These are phyloP conservation scores for Mrakiaceae sp. DNA, from an alignment of 1,284 basidiomycete species.

Conservation along the genomic window DNA sequence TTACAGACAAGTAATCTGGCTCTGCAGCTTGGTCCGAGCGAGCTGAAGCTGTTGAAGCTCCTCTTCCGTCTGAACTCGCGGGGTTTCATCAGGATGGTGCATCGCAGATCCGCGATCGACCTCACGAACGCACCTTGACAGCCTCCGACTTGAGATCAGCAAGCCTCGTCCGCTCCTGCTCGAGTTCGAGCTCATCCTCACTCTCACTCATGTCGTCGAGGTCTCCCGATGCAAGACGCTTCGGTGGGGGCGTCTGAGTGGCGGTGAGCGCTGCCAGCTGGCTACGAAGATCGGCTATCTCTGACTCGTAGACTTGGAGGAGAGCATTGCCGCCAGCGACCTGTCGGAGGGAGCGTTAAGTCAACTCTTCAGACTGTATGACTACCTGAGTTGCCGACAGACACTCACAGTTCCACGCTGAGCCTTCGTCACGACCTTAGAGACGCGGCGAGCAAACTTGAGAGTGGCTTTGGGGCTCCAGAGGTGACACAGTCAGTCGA, in stretches of 20 bases:
- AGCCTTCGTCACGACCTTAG: slow-evolving; percentile 45
- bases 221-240: no score
- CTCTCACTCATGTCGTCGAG: background rate
- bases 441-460: slow-evolving; percentile 45
- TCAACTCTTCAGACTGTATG: no score
- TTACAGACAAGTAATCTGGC: slow-evolving; percentile 9
- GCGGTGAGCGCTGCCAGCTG: slow-evolving; percentile 23
- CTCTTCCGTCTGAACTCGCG: slow-evolving; percentile 9
- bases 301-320: slow-evolving; percentile 36
- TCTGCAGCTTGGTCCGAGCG: slow-evolving; percentile 10
- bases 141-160: background rate
- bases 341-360: slow-evolving; percentile 18
- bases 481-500: no score
- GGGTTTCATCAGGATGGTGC: background rate
- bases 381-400: background rate
- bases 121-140: background rate
- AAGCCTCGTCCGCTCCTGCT: slow-evolving; percentile 4
- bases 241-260: no score
- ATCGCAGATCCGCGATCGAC: background rate
- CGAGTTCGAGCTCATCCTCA: slow-evolving; percentile 7
- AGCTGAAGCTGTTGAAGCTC: slow-evolving; percentile 11
- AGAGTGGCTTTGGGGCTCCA: slow-evolving; percentile 30
- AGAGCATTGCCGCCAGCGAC: slow-evolving; percentile 33
- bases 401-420: slow-evolving; percentile 39
- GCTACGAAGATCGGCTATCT: slow-evolving; percentile 34